Conservation (phyloP, 2,329 filamentous ascomycete genomes). For the Pseudocercospora fijiensis region DNA sequence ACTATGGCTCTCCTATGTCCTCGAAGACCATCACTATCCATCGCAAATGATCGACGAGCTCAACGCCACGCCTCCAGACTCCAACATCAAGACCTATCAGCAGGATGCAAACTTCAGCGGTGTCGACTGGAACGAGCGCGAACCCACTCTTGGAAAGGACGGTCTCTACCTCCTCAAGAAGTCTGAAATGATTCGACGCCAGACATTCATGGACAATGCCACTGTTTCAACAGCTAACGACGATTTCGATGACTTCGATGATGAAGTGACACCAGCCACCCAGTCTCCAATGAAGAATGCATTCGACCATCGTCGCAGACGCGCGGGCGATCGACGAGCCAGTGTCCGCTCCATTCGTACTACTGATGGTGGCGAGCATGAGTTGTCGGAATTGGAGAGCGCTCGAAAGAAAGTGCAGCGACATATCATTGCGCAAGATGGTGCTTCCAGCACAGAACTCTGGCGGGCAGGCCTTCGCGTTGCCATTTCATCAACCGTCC, state of each 20-base stretch:
- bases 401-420: constrained; percentile 44
- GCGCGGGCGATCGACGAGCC: constrained; percentile 25
- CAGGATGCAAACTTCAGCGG: constrained; percentile 35
- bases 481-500: constrained; percentile 35
- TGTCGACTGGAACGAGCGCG: constrained; percentile 39
- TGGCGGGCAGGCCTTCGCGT: constrained; percentile 41
- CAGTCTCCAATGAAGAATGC: constrained; percentile 5
- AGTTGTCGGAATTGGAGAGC: constrained; percentile 38
- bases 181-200: constrained; percentile 33
- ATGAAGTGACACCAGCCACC: not conserved
- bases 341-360: constrained; percentile 33
- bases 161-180: constrained; percentile 39
- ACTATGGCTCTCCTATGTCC: constrained; percentile 43
- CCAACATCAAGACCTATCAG: constrained; percentile 35
- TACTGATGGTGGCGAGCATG: constrained; percentile 31
- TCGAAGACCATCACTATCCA: constrained; percentile 43
- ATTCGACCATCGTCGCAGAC: constrained; percentile 21
- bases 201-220: constrained; percentile 23
- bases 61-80: constrained; percentile 36
- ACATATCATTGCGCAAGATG: constrained; percentile 38
- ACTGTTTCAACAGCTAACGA: constrained; percentile 10
- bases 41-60: constrained; percentile 38
- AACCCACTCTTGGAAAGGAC: constrained; percentile 32
- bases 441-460: constrained; percentile 38
- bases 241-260: constrained; percentile 4